Evolutionary conservation across 768 basidiomycete genomes (phyloP), one percentile per base, ranked within the genome.

Genomic region (Agrocybe chaxingu): DNA sequence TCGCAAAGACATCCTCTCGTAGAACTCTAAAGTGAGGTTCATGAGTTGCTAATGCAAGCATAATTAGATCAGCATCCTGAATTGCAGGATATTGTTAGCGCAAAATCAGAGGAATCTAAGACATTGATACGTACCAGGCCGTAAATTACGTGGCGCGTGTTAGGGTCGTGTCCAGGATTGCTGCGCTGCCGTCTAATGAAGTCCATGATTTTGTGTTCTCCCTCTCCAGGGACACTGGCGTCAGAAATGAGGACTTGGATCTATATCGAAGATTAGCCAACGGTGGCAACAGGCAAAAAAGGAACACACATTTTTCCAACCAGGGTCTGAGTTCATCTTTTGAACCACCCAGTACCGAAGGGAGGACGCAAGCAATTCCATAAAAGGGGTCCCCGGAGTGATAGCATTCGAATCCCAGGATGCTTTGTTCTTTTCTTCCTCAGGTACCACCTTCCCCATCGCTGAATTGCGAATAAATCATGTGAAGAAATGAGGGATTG

Each of bases 131-230:
- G 52, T 62, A 95, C 93, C 65, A 99, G 72, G 58, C 97, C 97
- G 71, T 98, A 99, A 55, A 99, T 98, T 48, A 98, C 96, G 65
- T 99, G 97, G 32, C 78, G 77, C 3, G 94, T 98, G 64, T 99
- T 98, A 13, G 96, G 87, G 66, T 99, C 87, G 69, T 98, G 87
- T n/a, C 85, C 88, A 18, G 81, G 80, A 62, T 95, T 90, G 45
- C 79, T 76, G 45, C 97, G 80, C 61, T 97, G 95, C 32, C 95
- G 79, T 48, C 97, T 78, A 56, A 99, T 96, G 66, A 81, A 98
- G 66, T 98, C 97, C 94, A 99, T 98, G 56, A 99, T 98, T 74
- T 99, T 99, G 69, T 99, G 97, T 66, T 99, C 97, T 65, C 97
- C 97, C 70, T 99, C 97, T 58, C 97, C 97, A 1, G 97, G 96